Evolutionary conservation across 73 alveolate species (phyloP), one percentile per base, ranked within the genome.

Genomic region (Paramecium pentaurelia): DNA sequence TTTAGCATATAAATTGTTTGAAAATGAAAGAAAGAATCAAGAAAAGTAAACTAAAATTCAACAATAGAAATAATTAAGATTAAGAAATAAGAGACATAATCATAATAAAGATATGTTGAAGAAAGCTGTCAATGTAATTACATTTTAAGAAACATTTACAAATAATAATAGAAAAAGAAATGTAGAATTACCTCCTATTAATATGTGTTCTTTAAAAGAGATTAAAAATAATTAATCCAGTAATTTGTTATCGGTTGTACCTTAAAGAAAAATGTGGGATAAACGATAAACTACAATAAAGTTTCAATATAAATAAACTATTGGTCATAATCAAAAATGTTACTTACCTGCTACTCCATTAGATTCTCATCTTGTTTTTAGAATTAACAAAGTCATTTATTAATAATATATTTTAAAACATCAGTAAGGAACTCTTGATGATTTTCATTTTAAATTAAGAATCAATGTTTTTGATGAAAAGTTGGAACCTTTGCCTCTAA

Each of bases 361-460:
- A 34, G 84, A 64, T 64, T 34, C 84, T 14, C 42, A 34, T 64
- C 47, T 64, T 6, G 25, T 34, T 6, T 28, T 34, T 32, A 64
- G 51, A 64, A 64, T 64, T 12, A 34, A 64, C 12, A 64, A 64
- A 64, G 84, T 64, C 27, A 64, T 64, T 64, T 64, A 64, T 11
- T 64, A 64, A 34, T 64, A 20, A 64, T 64, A 28, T n/a, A 28
- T 3, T 18, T 64, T 64, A 64, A 64, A 30, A 64, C 51, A 64
- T 64, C 84, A 64, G 84, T 64, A 64, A 64, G 84, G 84, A 64
- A 64, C 84, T 64, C 14, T 16, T 34, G 84, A 64, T 64, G 84
- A 64, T 27, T 64, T 64, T 64, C 8, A 64, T 64, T 28, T 32
- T 7, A 64, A 64, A 64, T 28, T 64, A n/a, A 22, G 84, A 64